Percentiles rank a stretch among this genome's conserved stretches.
Evolutionary conservation across 768 basidiomycete species (phyloP).

Genomic region (Nevesoporus exiguus): DNA sequence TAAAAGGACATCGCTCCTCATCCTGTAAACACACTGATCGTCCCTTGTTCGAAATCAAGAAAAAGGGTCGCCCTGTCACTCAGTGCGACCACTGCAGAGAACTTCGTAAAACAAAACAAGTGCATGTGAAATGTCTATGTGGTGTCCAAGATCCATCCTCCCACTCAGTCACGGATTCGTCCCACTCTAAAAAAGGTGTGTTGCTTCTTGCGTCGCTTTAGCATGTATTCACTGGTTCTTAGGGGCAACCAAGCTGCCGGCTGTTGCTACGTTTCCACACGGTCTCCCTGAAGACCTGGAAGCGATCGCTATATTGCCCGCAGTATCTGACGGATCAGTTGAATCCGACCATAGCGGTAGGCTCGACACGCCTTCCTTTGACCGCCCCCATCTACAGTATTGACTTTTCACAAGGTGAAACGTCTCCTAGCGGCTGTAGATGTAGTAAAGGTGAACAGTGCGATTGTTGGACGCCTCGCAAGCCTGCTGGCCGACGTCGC

Average conservation of each 20-base stretch:
- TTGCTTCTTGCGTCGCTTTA: slow-evolving; percentile 5
- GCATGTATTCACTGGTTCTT: slow-evolving; percentile 30
- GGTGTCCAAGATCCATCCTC: slow-evolving; percentile 36
- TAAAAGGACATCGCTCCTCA: slow-evolving; percentile 91
- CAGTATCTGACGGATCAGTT: slow-evolving; percentile 47
- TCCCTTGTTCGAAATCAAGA: slow-evolving; percentile 79
- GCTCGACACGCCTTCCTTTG: slow-evolving; percentile 47
- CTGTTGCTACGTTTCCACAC: slow-evolving; percentile 75
- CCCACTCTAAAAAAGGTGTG: slow-evolving; percentile 63
- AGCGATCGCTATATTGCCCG: slow-evolving; percentile 39
- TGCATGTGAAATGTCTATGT: slow-evolving; percentile 44
- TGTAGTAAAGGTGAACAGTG: slow-evolving; percentile 46
- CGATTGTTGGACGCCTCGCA: slow-evolving; percentile 55
- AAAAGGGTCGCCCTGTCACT: slow-evolving; percentile 55
- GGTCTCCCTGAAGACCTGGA: slow-evolving; percentile 70
- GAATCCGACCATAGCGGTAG: slow-evolving; percentile 68
- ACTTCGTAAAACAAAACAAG: slow-evolving; percentile 43
- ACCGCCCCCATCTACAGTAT: slow-evolving; percentile 37
- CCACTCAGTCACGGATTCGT: slow-evolving; percentile 20
- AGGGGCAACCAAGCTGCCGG: slow-evolving; percentile 60
- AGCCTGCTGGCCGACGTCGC: slow-evolving; percentile 37
- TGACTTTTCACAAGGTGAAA: slow-evolving; percentile 47
- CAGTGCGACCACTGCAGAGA: slow-evolving; percentile 52
- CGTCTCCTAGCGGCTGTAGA: slow-evolving; percentile 46
- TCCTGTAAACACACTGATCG: slow-evolving; percentile 86